Evolutionary conservation across 495 filamentous ascomycete genomes (phyloP).

Genomic region (Tuber borchii): DNA sequence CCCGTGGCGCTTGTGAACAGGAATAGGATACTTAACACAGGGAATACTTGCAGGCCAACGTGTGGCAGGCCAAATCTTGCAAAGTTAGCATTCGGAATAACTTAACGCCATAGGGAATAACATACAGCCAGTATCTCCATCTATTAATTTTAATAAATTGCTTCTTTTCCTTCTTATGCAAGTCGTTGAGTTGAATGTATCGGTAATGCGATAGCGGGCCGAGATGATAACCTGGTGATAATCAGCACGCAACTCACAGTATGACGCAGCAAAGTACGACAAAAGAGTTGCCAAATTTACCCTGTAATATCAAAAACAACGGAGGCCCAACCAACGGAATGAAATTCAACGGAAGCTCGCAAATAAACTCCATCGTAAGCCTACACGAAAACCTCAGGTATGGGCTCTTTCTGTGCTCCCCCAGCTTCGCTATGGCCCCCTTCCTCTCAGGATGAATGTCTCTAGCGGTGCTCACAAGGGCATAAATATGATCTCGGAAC

Average conservation of each 20-base stretch:
- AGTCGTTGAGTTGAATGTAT: conserved; percentile 88
- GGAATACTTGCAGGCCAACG: conserved; percentile 64
- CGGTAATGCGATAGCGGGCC: conserved; percentile 56
- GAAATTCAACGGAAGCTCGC: conserved; percentile 85
- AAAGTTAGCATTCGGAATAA: not conserved
- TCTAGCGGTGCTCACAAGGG: conserved; percentile 65
- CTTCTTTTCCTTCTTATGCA: conserved; percentile 55
- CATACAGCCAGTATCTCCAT: conserved; percentile 58
- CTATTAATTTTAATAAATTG: conserved; percentile 66
- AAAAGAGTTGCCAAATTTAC: conserved; percentile 43
- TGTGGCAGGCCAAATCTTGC: conserved; percentile 48
- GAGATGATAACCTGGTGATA: conserved; percentile 47
- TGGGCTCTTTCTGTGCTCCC: conserved; percentile 63
- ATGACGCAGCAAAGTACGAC: conserved; percentile 37
- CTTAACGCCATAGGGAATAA: not conserved
- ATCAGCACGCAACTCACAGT: conserved; percentile 5
- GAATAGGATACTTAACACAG: conserved; percentile 74
- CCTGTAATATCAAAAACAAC: conserved; percentile 71
- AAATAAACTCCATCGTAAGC: conserved; percentile 72
- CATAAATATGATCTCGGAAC: conserved; percentile 39
- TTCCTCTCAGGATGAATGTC: conserved; percentile 55
- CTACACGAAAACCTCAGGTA: conserved; percentile 62
- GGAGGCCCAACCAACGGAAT: conserved; percentile 82
- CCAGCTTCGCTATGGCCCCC: conserved; percentile 62
- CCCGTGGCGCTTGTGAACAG: conserved; percentile 77